phyloP scores from a whole-genome alignment of 2,329 filamentous ascomycete genomes.

The Beauveria asiatica region DNA sequence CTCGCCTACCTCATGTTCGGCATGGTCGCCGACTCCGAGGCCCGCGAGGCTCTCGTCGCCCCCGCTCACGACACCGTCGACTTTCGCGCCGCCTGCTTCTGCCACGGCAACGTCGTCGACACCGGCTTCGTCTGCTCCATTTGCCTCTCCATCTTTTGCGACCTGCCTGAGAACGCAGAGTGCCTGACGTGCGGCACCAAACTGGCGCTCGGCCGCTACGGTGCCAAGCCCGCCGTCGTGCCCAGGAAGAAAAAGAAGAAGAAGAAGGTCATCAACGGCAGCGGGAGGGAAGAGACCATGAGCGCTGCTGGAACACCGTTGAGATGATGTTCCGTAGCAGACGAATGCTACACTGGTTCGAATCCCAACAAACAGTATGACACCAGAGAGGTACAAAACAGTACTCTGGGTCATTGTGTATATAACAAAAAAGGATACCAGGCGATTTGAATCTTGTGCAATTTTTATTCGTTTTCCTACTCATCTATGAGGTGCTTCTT shows the following conservation, averaged over 20 bases:
- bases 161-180: slow-evolving; percentile 49
- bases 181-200: slow-evolving; percentile 80
- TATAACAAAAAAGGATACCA: slow-evolving; percentile 10
- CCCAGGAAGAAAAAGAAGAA: slow-evolving; percentile 67
- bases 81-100: slow-evolving; percentile 97
- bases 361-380: not conserved
- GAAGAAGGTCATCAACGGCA: slow-evolving; percentile 52
- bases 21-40: slow-evolving; percentile 60
- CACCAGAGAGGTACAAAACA: slow-evolving; percentile 11
- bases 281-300: slow-evolving; percentile 45
- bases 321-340: slow-evolving; percentile 20
- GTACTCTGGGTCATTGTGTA: slow-evolving; percentile 2
- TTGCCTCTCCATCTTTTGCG: slow-evolving; percentile 89
- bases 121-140: slow-evolving; percentile 94
- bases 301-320: slow-evolving; percentile 54
- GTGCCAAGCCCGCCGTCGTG: slow-evolving; percentile 67
- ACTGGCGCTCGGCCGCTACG: slow-evolving; percentile 67
- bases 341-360: not conserved
- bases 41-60: slow-evolving; percentile 56
- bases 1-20: slow-evolving; percentile 93
- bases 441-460: slow-evolving; percentile 8
- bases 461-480: slow-evolving; percentile 1
- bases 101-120: slow-evolving; percentile 83
- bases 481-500: not conserved
- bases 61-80: slow-evolving; percentile 84